Evolutionary conservation across 164 flowering plant species (phyloP), one percentile per base, ranked within the genome.

Genomic region (Vitis cinerea): DNA sequence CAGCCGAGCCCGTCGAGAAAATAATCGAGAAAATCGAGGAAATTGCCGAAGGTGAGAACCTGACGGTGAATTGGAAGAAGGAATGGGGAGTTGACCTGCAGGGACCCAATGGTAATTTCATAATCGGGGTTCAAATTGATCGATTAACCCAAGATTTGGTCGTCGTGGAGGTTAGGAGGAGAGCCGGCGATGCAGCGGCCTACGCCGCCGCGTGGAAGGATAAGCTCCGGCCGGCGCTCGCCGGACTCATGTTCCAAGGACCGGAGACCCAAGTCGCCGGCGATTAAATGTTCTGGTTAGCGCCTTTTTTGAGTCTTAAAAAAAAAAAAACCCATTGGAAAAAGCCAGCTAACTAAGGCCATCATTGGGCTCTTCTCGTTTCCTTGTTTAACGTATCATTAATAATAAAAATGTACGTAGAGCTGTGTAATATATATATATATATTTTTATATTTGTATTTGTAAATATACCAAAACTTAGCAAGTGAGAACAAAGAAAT

Each of bases 161-260:
- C 0, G 80, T 90, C 8, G 83, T 84, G 56, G 93, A 90, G 72
- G 83, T 77, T 13, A 85, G 49, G 80, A 76, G 71, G 55, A 78
- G n/a, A 44, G 82, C 73, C 1, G 86, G 83, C 3, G 87, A 78
- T 7, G 75, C 64, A 3, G 67, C 12, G 16, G 74, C 65, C 1
- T 82, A 50, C 58, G 72, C 61, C 4, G 75, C 76, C 15, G 23
- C 74, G 17, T 88, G 90, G 90, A 80, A 51, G 30, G 72, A 67
- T 31, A 82, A 82, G 66, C 68, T 90, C 12, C 31, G 6, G 10
- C 63, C 69, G 47, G 67, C 66, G 65, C 68, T 81, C 12, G 50
- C 65, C 15, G 64, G 61, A 15, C 61, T 76, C 55, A 50, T 64
- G 66, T 10, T 10, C 7, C n/a, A 29, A 29, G 16, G 27, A 64